Percentiles rank a stretch among this genome's conserved stretches.
Evolutionary conservation across 805 yeast species (phyloP).

Genomic region (Wickerhamiella kurtzmanii): DNA sequence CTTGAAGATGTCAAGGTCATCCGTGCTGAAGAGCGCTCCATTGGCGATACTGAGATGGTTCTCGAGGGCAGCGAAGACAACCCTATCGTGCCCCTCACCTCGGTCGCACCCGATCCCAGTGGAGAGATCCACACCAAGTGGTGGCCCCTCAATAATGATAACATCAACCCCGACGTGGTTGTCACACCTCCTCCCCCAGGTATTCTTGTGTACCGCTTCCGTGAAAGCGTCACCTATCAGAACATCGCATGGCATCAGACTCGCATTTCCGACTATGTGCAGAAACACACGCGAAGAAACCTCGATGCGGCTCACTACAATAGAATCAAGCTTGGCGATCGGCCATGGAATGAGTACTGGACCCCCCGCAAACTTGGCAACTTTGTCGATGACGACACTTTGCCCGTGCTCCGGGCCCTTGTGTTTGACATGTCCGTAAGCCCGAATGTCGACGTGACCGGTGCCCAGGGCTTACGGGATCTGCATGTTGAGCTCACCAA

Average conservation of each 20-base stretch:
- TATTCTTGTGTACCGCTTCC: constrained; percentile 68
- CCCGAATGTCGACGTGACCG: constrained; percentile 63
- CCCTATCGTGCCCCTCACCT: not conserved
- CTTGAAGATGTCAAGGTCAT: not conserved
- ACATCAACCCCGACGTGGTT: constrained; percentile 43
- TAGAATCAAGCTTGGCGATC: constrained; percentile 34
- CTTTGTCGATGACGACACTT: constrained; percentile 29
- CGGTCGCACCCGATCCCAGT: not conserved
- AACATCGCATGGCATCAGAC: constrained; percentile 68
- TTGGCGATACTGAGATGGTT: not conserved
- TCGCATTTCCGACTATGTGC: constrained; percentile 51
- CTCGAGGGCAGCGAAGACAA: not conserved
- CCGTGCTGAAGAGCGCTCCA: too few species aligned
- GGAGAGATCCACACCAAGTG: constrained; percentile 15
- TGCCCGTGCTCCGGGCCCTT: constrained; percentile 58
- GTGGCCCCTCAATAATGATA: constrained; percentile 30
- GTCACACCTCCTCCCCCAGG: constrained; percentile 82
- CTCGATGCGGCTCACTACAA: constrained; percentile 30
- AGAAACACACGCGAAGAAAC: constrained; percentile 39
- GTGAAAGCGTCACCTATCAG: constrained; percentile 71
- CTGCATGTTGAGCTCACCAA: constrained; percentile 56
- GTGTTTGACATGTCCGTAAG: constrained; percentile 76
- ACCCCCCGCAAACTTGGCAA: constrained; percentile 26
- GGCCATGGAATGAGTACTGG: constrained; percentile 93
- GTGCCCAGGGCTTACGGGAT: constrained; percentile 66